Evolutionary conservation across 768 basidiomycete species (phyloP), one percentile per base, ranked within the genome.

Genomic region (Lactarius indigo): DNA sequence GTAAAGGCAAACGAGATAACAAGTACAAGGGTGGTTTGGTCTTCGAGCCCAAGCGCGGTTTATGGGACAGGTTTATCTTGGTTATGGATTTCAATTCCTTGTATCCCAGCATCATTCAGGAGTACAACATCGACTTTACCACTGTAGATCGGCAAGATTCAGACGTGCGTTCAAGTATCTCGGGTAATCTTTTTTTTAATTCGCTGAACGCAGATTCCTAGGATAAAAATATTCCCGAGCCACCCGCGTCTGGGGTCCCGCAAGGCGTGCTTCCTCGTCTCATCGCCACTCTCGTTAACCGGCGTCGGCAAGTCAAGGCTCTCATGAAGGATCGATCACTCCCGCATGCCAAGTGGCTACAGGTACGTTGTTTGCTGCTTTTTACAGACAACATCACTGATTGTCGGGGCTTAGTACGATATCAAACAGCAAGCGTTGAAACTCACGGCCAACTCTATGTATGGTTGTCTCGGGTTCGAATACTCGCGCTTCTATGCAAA

Each of bases 1-100:
- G 35, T 37, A 92, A 92, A 72, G 79, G 81, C 52, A 92, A 89
- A 57, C 86, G 87, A 59, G 96, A 98, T 78, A 98, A 98, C 79
- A 98, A 98, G 78, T 99, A 94, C 81, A 97, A 98, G 78, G 97
- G 97, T 75, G 97, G 97, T 77, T 83, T 98, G 61, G 97, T 99
- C 23, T 95, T 99, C 70, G 93, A 97, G 65, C 97, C 97, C 2
- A 96, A 97, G 79, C 83, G 92, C 62, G 94, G 96, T 13, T 80
- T 99, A 47, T 98, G 94, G 92, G 97, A 98, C 80, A 96, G 89
- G 72, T 97, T 83, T 74, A 91, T 98, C 77, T 84, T 99, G 20
- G 97, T 99, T 77, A 99, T 99, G 97, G 97, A 99, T 77, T 99
- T 98, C 87, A 99, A 99, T 78, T 97, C 95, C 68, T 82, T 99